These are phyloP conservation scores for Beauveria bassiana DNA, from an alignment of 2,329 filamentous ascomycete species.

Conservation along the genomic window DNA sequence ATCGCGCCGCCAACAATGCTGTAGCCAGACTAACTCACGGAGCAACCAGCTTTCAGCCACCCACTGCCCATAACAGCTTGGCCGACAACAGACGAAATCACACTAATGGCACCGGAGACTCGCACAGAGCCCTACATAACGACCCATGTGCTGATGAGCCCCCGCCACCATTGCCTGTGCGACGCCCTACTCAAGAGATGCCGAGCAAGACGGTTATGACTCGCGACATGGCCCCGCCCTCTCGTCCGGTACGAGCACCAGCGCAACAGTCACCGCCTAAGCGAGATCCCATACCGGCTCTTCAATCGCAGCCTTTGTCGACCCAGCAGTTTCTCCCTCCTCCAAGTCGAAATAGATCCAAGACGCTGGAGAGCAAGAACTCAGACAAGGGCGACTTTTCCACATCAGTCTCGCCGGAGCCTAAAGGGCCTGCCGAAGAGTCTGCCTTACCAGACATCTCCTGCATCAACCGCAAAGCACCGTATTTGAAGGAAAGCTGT, in stretches of 20 bases:
- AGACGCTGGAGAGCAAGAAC: constrained; percentile 32
- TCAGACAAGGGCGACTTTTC: constrained; percentile 16
- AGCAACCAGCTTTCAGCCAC: constrained; percentile 37
- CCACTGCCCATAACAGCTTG: constrained; percentile 41
- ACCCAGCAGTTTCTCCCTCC: constrained; percentile 23
- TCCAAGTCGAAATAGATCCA: constrained; percentile 25
- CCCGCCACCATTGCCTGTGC: constrained; percentile 41
- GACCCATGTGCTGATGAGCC: constrained; percentile 36
- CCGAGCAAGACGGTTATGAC: not conserved
- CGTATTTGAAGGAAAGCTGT: constrained; percentile 63
- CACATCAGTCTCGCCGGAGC: constrained; percentile 17
- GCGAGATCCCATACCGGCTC: not conserved
- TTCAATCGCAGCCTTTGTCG: constrained; percentile 13
- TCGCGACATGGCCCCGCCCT: constrained; percentile 14
- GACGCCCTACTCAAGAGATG: constrained; percentile 30
- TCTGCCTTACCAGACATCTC: constrained; percentile 77
- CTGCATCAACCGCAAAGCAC: constrained; percentile 75
- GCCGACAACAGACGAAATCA: constrained; percentile 37
- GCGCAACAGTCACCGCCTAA: not conserved
- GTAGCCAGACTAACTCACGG: constrained; percentile 17
- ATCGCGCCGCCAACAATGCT: constrained; percentile 29
- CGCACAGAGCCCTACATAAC: constrained; percentile 27
- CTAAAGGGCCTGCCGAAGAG: constrained; percentile 41
- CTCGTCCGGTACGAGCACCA: constrained; percentile 33
- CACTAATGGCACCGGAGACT: constrained; percentile 35